Percentiles rank a stretch among this genome's conserved stretches.
Evolutionary conservation across 2,329 filamentous ascomycete genomes (phyloP).

Genomic region (Ophiosphaerella narmari): DNA sequence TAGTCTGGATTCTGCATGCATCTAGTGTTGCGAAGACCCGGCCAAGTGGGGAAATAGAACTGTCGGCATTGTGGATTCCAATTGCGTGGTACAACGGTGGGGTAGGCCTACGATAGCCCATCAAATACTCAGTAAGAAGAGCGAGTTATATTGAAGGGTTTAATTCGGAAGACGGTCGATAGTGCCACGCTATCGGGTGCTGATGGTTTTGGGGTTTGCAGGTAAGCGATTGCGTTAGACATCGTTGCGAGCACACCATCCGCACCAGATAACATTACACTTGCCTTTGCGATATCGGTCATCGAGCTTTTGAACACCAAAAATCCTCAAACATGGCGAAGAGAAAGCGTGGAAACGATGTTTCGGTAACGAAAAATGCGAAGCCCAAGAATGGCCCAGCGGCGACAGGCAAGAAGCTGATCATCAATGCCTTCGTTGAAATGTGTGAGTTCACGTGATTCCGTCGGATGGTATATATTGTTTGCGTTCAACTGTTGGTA

Average conservation of each 20-base stretch:
- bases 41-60: slow-evolving; percentile 10
- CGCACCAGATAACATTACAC: slow-evolving; percentile 18
- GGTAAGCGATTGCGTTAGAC: slow-evolving; percentile 36
- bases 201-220: slow-evolving; percentile 11
- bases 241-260: slow-evolving; percentile 34
- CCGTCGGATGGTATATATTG: not conserved
- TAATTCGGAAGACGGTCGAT: slow-evolving; percentile 12
- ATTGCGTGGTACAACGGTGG: slow-evolving; percentile 24
- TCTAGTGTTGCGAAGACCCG: slow-evolving; percentile 1
- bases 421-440: slow-evolving; percentile 52
- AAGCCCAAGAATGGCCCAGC: slow-evolving; percentile 11
- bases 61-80: slow-evolving; percentile 28
- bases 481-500: not conserved
- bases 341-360: slow-evolving; percentile 9
- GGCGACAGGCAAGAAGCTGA: slow-evolving; percentile 39
- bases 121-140: too few species aligned
- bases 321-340: slow-evolving; percentile 13
- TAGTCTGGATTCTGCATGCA: slow-evolving; percentile 3
- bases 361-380: not conserved
- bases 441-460: slow-evolving; percentile 42
- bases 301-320: slow-evolving; percentile 5
- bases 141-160: slow-evolving; percentile 1
- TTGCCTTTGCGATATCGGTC: slow-evolving; percentile 26
- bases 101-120: not conserved
- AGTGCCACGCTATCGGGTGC: slow-evolving; percentile 5